phyloP scores from a whole-genome alignment of 2,329 filamentous ascomycete genomes.

The Diplodia corticola region DNA sequence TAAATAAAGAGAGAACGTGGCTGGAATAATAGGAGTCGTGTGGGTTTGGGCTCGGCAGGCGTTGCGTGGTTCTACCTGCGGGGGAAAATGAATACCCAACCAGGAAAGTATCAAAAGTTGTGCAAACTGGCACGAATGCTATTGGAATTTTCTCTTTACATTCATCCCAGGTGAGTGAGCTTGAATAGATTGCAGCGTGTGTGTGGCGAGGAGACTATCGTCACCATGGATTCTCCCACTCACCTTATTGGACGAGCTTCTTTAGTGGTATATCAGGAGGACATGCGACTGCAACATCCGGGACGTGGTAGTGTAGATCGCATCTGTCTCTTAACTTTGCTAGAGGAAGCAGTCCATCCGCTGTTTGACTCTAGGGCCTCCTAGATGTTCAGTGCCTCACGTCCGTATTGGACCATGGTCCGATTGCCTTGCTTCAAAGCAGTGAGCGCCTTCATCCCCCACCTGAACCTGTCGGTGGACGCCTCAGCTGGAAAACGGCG shows the following conservation, averaged over 20 bases:
- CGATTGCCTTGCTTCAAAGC: too few species aligned
- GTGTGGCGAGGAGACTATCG: too few species aligned
- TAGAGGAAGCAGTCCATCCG: not conserved
- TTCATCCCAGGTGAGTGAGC: not conserved
- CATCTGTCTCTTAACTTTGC: not conserved
- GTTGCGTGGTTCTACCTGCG: not conserved
- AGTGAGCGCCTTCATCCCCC: too few species aligned
- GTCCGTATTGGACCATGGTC: too few species aligned
- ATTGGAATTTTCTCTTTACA: not conserved
- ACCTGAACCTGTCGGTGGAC: too few species aligned
- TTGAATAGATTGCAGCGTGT: too few species aligned
- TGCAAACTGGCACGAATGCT: not conserved
- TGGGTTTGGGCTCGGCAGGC: not conserved
- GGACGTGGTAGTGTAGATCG: constrained; percentile 9
- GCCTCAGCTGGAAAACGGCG: too few species aligned
- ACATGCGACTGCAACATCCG: not conserved
- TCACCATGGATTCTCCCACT: not conserved
- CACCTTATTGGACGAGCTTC: too few species aligned
- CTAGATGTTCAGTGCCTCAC: too few species aligned
- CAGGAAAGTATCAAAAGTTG: not conserved
- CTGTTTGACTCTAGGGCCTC: too few species aligned
- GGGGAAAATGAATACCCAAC: not conserved
- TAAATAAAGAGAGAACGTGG: not conserved
- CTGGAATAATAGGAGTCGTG: not conserved
- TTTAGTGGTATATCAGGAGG: not conserved